phyloP scores from a whole-genome alignment of 2,329 filamentous ascomycete species.

The Fusarium neocosmosporiellum region DNA sequence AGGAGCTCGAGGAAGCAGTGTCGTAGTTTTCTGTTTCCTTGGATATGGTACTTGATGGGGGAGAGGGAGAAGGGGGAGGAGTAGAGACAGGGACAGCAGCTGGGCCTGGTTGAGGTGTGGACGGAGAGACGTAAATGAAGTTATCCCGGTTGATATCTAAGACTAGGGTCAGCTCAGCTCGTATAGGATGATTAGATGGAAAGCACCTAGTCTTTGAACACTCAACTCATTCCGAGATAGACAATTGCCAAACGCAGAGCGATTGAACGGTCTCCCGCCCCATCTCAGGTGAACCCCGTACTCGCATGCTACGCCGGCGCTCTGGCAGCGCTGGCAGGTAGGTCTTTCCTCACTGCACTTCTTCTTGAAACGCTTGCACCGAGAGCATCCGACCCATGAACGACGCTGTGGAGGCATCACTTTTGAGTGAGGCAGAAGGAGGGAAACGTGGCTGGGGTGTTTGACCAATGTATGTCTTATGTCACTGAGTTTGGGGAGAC shows the following conservation, averaged over 20 bases:
- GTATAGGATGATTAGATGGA: not conserved
- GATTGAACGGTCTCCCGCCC: conserved; percentile 31
- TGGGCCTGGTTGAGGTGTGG: conserved; percentile 8
- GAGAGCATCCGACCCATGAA: conserved; percentile 35
- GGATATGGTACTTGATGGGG: not conserved
- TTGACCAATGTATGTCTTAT: not conserved
- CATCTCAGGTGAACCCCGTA: conserved; percentile 31
- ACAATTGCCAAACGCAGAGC: conserved; percentile 31
- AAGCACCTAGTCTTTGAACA: conserved; percentile 22
- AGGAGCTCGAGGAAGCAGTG: not conserved
- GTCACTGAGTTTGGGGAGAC: not conserved
- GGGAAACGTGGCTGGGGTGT: not conserved
- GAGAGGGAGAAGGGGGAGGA: not conserved
- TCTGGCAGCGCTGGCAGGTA: conserved; percentile 26
- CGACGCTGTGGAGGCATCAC: conserved; percentile 36
- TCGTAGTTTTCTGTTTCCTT: not conserved
- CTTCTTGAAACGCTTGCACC: conserved; percentile 38
- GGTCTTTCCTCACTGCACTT: conserved; percentile 34
- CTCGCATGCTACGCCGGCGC: conserved; percentile 28
- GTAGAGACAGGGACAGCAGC: not conserved
- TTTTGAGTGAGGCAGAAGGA: not conserved
- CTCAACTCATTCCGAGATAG: conserved; percentile 28
- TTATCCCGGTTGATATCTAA: conserved; percentile 31
- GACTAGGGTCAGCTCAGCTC: not conserved
- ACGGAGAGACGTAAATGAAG: conserved; percentile 32